These are phyloP conservation scores for Gynostemma pentaphyllum DNA, from an alignment of 306 rosid genomes.

Conservation along the genomic window DNA sequence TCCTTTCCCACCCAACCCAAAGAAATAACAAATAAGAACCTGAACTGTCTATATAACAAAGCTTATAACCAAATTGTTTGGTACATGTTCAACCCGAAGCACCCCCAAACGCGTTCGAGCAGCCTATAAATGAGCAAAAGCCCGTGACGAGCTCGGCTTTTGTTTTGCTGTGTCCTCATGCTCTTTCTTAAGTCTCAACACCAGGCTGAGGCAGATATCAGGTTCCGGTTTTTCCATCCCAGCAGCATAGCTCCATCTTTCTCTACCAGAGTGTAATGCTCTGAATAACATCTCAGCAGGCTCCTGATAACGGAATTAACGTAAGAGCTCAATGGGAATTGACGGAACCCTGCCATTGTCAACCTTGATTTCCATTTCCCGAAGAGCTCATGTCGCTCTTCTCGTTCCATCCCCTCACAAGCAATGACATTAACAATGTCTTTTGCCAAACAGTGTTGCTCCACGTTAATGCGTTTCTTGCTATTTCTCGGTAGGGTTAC, in stretches of 20 bases:
- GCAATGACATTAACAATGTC: constrained; percentile 82
- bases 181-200: constrained; percentile 17
- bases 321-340: constrained; percentile 70
- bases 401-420: constrained; percentile 80
- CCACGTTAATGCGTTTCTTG: constrained; percentile 73
- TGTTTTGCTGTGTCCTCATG: background rate
- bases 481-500: constrained; percentile 50
- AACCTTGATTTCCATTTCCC: constrained; percentile 93
- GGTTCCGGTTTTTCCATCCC: constrained; percentile 80
- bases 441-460: constrained; percentile 82
- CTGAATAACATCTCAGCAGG: constrained; percentile 64
- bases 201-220: constrained; percentile 95
- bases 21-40: too few relatives aligned
- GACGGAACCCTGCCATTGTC: constrained; percentile 82
- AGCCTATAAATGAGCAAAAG: background rate
- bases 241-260: constrained; percentile 85
- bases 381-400: constrained; percentile 85
- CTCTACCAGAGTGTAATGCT: constrained; percentile 64
- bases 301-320: constrained; percentile 62
- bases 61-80: background rate
- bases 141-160: background rate
- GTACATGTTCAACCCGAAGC: too few relatives aligned
- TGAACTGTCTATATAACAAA: too few relatives aligned
- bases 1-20: too few relatives aligned
- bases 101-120: background rate